Evolutionary conservation across 257 asterid species (phyloP), one percentile per base, ranked within the genome.

Genomic region (Solanum sitiens): DNA sequence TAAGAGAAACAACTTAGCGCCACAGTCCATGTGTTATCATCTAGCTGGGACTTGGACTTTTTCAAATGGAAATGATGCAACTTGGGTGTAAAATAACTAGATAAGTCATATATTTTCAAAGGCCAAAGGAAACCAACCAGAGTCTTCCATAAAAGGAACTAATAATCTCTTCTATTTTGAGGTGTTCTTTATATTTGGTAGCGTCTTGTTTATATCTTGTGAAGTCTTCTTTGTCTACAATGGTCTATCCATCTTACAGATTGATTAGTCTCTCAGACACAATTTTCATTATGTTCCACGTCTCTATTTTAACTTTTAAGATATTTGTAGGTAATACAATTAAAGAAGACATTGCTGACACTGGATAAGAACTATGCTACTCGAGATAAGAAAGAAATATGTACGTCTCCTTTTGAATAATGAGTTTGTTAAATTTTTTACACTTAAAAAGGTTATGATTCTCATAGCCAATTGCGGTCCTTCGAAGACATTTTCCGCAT

Each of bases 291-390:
- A 27, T 80, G 35, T 72, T 86, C 27, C 14, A 74, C 30, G 75
- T 65, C 86, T 14, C 8, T 3, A 56, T 72, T 90, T 42, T 50
- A n/a, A 76, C 10, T 68, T 61, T 85, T 82, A 79, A 86, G 77
- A 89, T 27, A 90, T 89, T 86, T 92, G 89, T 89, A 95, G 99
- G 98, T 91, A 72, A 92, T 91, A 47, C 94, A 90, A 90, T 85
- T 96, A 91, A 92, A 91, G 94, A 93, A 87, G 86, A 93, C 93
- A 45, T 93, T 97, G 50, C 93, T 91, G 8, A 93, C 96, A 50
- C 77, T 96, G 96, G 99, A 96, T 90, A 91, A 90, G 88, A 97
- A 97, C 87, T 97, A 91, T 83, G 98, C 99, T 86, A 98, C 97
- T 83, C 94, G 90, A 89, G 91, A 91, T 88, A 94, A 93, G 90